phyloP scores from a whole-genome alignment of 768 basidiomycete species.

The Suillus brevipes region DNA sequence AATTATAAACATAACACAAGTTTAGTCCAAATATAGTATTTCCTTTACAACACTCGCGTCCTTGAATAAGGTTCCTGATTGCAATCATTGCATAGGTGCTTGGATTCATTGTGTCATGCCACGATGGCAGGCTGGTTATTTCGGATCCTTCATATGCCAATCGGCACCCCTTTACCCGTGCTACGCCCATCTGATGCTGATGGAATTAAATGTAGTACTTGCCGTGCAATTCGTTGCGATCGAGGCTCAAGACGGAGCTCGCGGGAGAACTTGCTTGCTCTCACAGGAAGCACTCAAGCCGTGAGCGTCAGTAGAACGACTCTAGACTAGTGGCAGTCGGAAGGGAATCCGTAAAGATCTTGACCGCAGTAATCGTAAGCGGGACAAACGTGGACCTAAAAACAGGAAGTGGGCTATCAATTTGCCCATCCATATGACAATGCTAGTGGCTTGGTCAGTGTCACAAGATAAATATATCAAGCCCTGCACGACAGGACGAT shows the following conservation, averaged over 20 bases:
- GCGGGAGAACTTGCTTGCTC: neutral
- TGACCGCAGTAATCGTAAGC: constrained; percentile 7
- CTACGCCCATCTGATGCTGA: constrained; percentile 1
- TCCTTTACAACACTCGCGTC: neutral
- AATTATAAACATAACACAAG: neutral
- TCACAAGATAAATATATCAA: neutral
- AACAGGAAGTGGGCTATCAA: constrained; percentile 1
- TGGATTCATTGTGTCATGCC: neutral
- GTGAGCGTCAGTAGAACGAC: neutral
- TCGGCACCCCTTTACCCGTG: neutral
- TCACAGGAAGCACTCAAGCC: neutral
- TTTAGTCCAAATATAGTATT: neutral
- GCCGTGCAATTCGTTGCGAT: neutral
- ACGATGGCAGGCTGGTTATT: neutral
- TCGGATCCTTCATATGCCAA: constrained; percentile 2
- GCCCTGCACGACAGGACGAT: constrained; percentile 6
- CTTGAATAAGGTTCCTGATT: neutral
- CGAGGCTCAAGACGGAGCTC: neutral
- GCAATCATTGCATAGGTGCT: neutral
- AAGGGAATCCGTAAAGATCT: neutral
- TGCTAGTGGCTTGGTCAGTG: neutral
- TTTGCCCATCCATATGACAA: constrained; percentile 4
- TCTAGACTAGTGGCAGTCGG: neutral
- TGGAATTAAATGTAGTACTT: neutral
- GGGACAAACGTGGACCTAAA: constrained; percentile 16